Evolutionary conservation across 495 filamentous ascomycete species (phyloP).

Genomic region (Aspergillus campestris): DNA sequence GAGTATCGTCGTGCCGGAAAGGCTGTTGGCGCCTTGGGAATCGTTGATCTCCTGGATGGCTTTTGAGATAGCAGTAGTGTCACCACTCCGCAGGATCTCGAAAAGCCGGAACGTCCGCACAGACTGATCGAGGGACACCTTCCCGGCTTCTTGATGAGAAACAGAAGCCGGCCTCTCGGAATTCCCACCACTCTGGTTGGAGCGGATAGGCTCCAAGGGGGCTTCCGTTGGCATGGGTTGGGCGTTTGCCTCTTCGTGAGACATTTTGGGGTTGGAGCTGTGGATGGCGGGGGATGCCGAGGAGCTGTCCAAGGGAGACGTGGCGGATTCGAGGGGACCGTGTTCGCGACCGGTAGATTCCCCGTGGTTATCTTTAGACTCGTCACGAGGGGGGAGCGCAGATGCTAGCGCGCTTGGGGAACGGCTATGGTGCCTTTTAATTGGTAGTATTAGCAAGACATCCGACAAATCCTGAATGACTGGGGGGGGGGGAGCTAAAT

Average conservation of each 20-base stretch:
- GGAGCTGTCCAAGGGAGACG: constrained; percentile 21
- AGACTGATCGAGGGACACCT: constrained; percentile 77
- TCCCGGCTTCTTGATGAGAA: constrained; percentile 21
- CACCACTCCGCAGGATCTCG: constrained; percentile 81
- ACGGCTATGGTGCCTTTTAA: constrained; percentile 45
- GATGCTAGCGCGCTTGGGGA: constrained; percentile 45
- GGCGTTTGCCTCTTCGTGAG: constrained; percentile 18
- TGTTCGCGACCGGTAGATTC: constrained; percentile 19
- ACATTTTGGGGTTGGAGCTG: constrained; percentile 25
- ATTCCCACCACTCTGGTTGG: constrained; percentile 22
- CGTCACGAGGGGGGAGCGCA: constrained; percentile 44
- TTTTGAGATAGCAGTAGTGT: constrained; percentile 81
- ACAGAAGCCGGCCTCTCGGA: constrained; percentile 26
- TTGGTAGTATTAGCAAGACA: constrained; percentile 17
- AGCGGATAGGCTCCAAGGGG: constrained; percentile 17
- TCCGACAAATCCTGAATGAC: constrained; percentile 1
- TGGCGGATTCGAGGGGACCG: constrained; percentile 22
- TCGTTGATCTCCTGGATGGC: constrained; percentile 67
- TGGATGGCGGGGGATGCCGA: constrained; percentile 14
- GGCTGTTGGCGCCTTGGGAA: constrained; percentile 29
- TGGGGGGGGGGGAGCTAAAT: background rate
- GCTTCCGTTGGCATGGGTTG: constrained; percentile 18
- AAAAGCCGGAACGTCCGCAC: constrained; percentile 90
- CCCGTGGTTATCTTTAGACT: constrained; percentile 29
- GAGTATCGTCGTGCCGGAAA: constrained; percentile 79